Percentiles rank a stretch among this genome's conserved stretches.
These are phyloP conservation scores for Massarina eburnea DNA, from an alignment of 2,329 filamentous ascomycete genomes.

Conservation along the genomic window DNA sequence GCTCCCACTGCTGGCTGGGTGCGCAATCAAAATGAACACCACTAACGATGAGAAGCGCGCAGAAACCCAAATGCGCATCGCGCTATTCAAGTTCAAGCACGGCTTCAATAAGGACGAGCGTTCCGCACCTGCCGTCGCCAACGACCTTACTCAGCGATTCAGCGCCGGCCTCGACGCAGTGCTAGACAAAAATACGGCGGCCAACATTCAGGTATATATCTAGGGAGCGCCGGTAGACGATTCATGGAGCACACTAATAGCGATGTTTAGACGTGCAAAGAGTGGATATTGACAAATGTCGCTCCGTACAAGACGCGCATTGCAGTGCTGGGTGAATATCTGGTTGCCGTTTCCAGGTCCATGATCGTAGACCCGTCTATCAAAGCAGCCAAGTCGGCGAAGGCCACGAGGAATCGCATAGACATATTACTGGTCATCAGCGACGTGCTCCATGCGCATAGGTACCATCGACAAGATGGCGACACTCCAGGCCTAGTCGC, in stretches of 20 bases:
- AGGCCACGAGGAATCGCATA: constrained; percentile 66
- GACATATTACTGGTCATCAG: constrained; percentile 78
- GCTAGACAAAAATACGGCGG: constrained; percentile 27
- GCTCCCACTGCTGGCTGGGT: constrained; percentile 7
- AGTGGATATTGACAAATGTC: constrained; percentile 77
- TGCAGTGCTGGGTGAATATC: constrained; percentile 71
- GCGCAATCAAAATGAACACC: constrained; percentile 17
- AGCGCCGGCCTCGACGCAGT: constrained; percentile 29
- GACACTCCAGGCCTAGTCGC: constrained; percentile 10
- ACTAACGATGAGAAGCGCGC: constrained; percentile 26
- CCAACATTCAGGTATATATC: constrained; percentile 38
- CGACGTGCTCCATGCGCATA: constrained; percentile 66
- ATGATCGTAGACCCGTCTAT: constrained; percentile 39
- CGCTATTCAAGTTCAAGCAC: constrained; percentile 33
- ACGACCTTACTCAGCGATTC: constrained; percentile 13
- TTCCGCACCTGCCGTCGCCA: constrained; percentile 20
- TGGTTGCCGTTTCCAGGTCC: constrained; percentile 68
- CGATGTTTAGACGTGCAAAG: constrained; percentile 73
- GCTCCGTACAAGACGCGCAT: constrained; percentile 67
- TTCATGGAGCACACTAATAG: constrained; percentile 36
- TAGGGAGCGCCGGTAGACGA: neutral
- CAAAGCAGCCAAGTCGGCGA: constrained; percentile 44
- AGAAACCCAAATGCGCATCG: constrained; percentile 25
- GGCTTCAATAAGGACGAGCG: constrained; percentile 24
- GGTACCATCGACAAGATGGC: constrained; percentile 10